Evolutionary conservation across 139 green algal species (phyloP), one percentile per base, ranked within the genome.

Genomic region (Astrephomene gubernaculifera): DNA sequence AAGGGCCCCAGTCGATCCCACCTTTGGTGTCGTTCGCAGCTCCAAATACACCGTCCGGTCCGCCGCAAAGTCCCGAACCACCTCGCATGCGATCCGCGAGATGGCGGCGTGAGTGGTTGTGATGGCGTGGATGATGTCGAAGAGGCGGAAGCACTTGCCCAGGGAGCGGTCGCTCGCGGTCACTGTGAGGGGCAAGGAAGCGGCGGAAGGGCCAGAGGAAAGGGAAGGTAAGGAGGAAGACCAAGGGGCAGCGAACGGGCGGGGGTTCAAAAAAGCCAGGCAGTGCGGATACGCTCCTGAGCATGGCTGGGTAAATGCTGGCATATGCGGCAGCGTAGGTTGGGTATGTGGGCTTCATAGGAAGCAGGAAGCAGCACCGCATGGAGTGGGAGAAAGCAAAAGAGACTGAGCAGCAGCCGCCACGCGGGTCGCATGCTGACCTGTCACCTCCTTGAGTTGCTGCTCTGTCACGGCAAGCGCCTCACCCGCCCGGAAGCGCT

Each of bases 1-100:
- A 57, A 57, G 49, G 49, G 17, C 49, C 12, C 49, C 57, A 27
- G 22, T n/a, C 19, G 22, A 1, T 1, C 86, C 12, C 39, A 92
- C 94, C 92, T 98, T 98, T 41, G 95, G 95, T 2, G 95, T 97
- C 14, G 95, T 98, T 4, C 95, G 68, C 41, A 98, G 87, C 90
- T 98, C 95, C 17, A 95, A 41, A 70, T 97, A 97, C 8, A 93
- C 65, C 22, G 95, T 90, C 61, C 90, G 91, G 71, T 98, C 95
- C 19, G 49, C 79, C 24, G 86, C 88, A 86, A 94, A 93, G 73
- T 95, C 91, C 39, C 64, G 72, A 27, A 95, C 78, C 24, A 91
- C 92, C 89, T 97, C 92, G 0, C 36, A 27, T 5, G 94, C 91
- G 64, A 98, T 97, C 44, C 91, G 85, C 0, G 87, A 91, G 67